Conservation (phyloP, 164 flowering plant genomes). For the Liriodendron chinense region DNA sequence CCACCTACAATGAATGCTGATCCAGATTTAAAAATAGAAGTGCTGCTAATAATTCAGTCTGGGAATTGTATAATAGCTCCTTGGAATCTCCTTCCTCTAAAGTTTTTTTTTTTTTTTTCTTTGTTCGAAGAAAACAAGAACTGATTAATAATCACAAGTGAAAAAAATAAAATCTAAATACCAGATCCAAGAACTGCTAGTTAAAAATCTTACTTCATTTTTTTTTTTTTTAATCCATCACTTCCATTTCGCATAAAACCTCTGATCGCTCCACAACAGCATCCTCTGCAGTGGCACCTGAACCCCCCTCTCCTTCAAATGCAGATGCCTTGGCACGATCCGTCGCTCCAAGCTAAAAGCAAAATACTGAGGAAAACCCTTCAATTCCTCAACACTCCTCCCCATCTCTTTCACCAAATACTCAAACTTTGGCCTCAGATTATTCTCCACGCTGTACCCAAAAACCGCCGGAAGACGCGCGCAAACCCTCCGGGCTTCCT, state of each 20-base stretch:
- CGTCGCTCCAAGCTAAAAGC: conserved; percentile 54
- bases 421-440: conserved; percentile 57
- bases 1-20: too few species aligned
- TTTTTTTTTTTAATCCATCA: conserved; percentile 15
- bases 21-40: too few species aligned
- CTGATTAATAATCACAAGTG: too few species aligned
- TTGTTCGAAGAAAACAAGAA: too few species aligned
- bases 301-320: conserved; percentile 56
- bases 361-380: conserved; percentile 65
- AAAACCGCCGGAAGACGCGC: conserved; percentile 62
- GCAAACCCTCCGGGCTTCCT: conserved; percentile 47
- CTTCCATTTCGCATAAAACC: conserved; percentile 59
- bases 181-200: too few species aligned
- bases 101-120: too few species aligned
- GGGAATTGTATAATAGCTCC: too few species aligned
- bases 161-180: too few species aligned
- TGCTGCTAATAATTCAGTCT: too few species aligned
- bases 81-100: too few species aligned
- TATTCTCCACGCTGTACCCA: conserved; percentile 57
- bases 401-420: conserved; percentile 55
- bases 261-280: conserved; percentile 64
- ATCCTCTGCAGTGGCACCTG: conserved; percentile 44
- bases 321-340: conserved; percentile 66
- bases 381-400: conserved; percentile 53
- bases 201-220: too few species aligned